These are phyloP conservation scores for Wickerhamiella alocasiicola DNA, from an alignment of 805 yeast genomes.

Conservation along the genomic window DNA sequence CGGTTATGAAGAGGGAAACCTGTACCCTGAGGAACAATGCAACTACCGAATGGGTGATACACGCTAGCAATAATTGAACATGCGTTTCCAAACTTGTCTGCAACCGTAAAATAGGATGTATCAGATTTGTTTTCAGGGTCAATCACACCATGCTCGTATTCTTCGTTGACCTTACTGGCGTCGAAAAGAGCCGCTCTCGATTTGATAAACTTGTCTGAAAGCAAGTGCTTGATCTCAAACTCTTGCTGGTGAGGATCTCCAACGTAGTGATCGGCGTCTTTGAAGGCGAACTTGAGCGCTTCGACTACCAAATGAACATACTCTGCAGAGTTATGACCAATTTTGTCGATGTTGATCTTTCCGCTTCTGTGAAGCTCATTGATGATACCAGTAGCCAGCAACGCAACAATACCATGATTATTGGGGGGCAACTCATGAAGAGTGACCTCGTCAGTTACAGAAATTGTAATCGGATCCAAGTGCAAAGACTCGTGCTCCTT, in stretches of 20 bases:
- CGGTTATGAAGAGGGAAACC: conserved; percentile 69
- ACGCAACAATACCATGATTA: conserved; percentile 69
- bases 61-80: conserved; percentile 72
- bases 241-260: conserved; percentile 39
- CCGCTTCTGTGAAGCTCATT: conserved; percentile 39
- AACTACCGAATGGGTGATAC: conserved; percentile 56
- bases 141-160: conserved; percentile 37
- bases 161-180: conserved; percentile 30
- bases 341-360: conserved; percentile 29
- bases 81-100: conserved; percentile 63
- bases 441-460: conserved; percentile 36
- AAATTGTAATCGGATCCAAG: conserved; percentile 48
- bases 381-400: conserved; percentile 56
- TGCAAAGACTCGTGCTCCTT: conserved; percentile 44
- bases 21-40: conserved; percentile 42
- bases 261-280: conserved; percentile 63
- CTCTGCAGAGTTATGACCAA: conserved; percentile 52
- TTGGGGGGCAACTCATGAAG: conserved; percentile 81
- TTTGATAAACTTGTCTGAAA: conserved; percentile 38
- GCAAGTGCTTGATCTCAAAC: conserved; percentile 32
- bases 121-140: conserved; percentile 49
- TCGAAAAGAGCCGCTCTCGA: conserved; percentile 39
- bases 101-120: conserved; percentile 54
- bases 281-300: conserved; percentile 56
- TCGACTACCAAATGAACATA: conserved; percentile 62